These are phyloP conservation scores for Lyophyllum shimeji DNA, from an alignment of 768 basidiomycete species.

Conservation along the genomic window DNA sequence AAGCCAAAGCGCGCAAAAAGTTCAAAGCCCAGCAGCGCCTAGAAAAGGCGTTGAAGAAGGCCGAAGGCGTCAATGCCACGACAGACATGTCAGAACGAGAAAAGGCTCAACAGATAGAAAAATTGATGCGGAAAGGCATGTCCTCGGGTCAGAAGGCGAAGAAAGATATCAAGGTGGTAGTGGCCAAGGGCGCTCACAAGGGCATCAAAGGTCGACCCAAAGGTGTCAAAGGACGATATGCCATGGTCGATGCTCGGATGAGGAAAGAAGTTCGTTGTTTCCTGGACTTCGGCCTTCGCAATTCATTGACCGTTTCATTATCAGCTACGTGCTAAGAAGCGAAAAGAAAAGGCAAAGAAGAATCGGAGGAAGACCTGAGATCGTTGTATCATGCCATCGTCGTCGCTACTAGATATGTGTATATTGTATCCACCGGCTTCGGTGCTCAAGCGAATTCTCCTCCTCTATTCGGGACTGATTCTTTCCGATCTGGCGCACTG, in stretches of 20 bases:
- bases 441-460: not conserved
- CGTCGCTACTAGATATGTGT: not conserved
- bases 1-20: conserved; percentile 98
- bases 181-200: conserved; percentile 87
- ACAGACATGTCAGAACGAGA: conserved; percentile 92
- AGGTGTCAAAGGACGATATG: conserved; percentile 93
- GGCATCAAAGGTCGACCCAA: conserved; percentile 92
- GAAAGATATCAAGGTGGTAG: conserved; percentile 83
- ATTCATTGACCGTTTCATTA: conserved; percentile 11
- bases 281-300: not conserved
- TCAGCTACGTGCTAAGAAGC: conserved; percentile 82
- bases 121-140: conserved; percentile 81
- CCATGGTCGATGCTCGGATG: conserved; percentile 94
- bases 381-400: not conserved
- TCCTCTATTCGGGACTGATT: not conserved
- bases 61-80: conserved; percentile 87
- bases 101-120: conserved; percentile 92
- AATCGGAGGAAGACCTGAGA: conserved; percentile 43
- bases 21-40: conserved; percentile 80
- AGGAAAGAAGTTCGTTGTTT: conserved; percentile 74
- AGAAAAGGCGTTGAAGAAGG: conserved; percentile 94
- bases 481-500: conserved; percentile 20
- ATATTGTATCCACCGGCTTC: not conserved
- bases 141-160: conserved; percentile 65
- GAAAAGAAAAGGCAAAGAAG: conserved; percentile 72